Conservation (phyloP, 495 filamentous ascomycete genomes). For the Xylaria acuta region DNA sequence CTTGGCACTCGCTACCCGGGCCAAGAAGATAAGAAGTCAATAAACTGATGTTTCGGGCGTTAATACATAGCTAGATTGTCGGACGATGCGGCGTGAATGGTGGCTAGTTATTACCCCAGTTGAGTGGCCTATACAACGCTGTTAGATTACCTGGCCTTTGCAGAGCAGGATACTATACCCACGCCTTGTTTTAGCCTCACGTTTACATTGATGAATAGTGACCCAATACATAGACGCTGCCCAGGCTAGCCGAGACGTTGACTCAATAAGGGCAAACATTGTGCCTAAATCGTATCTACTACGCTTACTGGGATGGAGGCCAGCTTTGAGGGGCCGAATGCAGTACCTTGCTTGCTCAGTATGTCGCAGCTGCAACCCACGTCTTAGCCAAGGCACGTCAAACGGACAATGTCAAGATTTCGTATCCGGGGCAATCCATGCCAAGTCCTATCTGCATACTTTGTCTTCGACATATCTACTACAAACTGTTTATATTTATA, state of each 20-base stretch:
- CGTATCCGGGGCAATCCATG: not conserved
- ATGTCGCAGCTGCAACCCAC: not conserved
- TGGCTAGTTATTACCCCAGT: too few species aligned
- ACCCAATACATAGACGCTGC: not conserved
- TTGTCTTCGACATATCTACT: not conserved
- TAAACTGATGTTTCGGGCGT: not conserved
- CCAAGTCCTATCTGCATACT: slow-evolving; percentile 1
- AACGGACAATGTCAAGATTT: not conserved
- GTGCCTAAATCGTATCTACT: not conserved
- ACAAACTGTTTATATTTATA: not conserved
- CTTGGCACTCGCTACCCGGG: slow-evolving; percentile 69
- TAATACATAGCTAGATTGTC: not conserved
- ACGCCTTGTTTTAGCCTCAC: not conserved
- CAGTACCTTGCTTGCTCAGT: not conserved
- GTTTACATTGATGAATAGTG: not conserved
- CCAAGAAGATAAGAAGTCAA: not conserved
- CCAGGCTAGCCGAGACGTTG: not conserved
- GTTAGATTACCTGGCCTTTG: too few species aligned
- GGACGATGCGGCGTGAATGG: too few species aligned
- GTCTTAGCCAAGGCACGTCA: not conserved
- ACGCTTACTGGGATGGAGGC: too few species aligned
- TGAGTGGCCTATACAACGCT: too few species aligned
- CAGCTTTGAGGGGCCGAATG: not conserved
- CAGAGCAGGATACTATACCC: slow-evolving; percentile 22
- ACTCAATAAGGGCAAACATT: not conserved